phyloP scores from a whole-genome alignment of 1,139 yeast species.

The Nakaseomyces bracarensis region DNA sequence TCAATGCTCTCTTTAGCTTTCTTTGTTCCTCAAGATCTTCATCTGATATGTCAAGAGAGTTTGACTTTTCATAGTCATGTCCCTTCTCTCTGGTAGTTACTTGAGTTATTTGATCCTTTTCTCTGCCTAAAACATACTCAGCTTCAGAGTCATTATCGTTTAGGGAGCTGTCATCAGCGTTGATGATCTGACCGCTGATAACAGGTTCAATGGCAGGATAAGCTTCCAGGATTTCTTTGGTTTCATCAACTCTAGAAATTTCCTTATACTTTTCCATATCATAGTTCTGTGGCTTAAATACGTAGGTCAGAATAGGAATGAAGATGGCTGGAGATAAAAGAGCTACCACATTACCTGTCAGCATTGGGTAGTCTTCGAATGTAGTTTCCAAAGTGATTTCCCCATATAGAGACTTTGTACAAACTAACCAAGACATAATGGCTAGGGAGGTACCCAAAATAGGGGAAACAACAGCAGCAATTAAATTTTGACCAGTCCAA shows the following conservation, averaged over 20 bases:
- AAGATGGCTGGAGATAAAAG: slow-evolving; percentile 63
- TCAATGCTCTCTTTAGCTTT: slow-evolving; percentile 44
- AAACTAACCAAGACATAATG: slow-evolving; percentile 57
- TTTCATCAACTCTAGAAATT: slow-evolving; percentile 60
- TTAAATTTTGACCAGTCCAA: slow-evolving; percentile 55
- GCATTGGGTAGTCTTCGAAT: slow-evolving; percentile 73
- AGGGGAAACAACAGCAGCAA: slow-evolving; percentile 56
- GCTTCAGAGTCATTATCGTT: slow-evolving; percentile 19
- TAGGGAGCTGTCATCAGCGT: not conserved
- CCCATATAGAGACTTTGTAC: slow-evolving; percentile 48
- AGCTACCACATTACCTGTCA: slow-evolving; percentile 80
- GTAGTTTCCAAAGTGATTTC: slow-evolving; percentile 53
- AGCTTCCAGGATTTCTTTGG: slow-evolving; percentile 41
- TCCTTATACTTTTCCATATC: slow-evolving; percentile 57
- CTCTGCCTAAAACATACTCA: slow-evolving; percentile 14
- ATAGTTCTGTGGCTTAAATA: slow-evolving; percentile 61
- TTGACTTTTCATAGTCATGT: slow-evolving; percentile 26
- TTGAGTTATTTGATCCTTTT: slow-evolving; percentile 18
- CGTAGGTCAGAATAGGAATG: slow-evolving; percentile 56
- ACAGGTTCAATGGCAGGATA: slow-evolving; percentile 21
- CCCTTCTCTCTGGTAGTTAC: slow-evolving; percentile 30
- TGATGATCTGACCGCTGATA: slow-evolving; percentile 11
- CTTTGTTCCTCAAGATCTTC: slow-evolving; percentile 39
- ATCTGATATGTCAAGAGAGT: slow-evolving; percentile 11
- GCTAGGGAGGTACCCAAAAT: slow-evolving; percentile 55